These are phyloP conservation scores for Rubia tinctorum DNA, from an alignment of 305 asterid species.

Conservation along the genomic window DNA sequence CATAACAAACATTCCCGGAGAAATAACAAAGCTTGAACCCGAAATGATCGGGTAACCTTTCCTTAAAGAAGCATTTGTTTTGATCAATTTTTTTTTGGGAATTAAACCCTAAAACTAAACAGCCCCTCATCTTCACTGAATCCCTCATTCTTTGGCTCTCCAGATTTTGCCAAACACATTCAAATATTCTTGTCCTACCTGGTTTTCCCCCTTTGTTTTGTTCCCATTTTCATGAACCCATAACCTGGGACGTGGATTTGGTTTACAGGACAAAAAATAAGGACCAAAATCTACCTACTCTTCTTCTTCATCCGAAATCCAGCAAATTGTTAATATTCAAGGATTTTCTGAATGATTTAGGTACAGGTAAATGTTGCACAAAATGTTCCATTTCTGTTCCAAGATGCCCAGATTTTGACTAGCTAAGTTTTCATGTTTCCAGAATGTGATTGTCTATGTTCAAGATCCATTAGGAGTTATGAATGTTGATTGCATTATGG, in stretches of 20 bases:
- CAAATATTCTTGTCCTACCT: background rate
- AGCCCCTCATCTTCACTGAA: constrained; percentile 15
- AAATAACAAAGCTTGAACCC: constrained; percentile 16
- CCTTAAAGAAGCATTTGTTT: constrained; percentile 8
- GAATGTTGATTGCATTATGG: background rate
- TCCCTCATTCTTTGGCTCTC: constrained; percentile 7
- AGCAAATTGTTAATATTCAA: background rate
- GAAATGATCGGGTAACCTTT: constrained; percentile 41
- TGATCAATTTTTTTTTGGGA: background rate
- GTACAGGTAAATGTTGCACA: background rate
- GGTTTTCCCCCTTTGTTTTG: background rate
- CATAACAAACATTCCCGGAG: constrained; percentile 12
- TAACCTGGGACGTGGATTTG: constrained; percentile 1
- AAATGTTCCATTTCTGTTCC: background rate
- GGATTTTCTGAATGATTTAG: constrained; percentile 11
- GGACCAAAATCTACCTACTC: background rate
- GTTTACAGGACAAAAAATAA: background rate
- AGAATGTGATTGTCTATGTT: background rate
- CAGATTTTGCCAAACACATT: background rate
- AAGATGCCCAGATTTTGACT: background rate
- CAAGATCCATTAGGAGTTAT: background rate
- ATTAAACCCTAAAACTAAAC: constrained; percentile 22
- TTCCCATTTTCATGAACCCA: constrained; percentile 1
- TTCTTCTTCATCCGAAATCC: background rate
- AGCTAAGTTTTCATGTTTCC: background rate